Evolutionary conservation across 768 basidiomycete species (phyloP).

Genomic region (Hebeloma cylindrosporum): DNA sequence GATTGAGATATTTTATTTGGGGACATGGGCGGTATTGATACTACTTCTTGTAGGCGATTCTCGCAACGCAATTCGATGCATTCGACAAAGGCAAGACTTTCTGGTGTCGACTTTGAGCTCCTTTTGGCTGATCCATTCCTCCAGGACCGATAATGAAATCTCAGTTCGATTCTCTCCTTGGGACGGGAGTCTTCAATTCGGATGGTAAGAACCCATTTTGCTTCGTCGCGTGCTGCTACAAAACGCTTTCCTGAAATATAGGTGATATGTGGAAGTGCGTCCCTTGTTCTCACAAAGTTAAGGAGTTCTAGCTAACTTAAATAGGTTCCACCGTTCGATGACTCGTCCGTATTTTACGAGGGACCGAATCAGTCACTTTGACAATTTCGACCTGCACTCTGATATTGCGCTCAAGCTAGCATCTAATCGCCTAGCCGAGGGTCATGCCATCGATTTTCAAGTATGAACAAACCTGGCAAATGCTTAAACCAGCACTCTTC

Average conservation of each 20-base stretch:
- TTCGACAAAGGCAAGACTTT: conserved; percentile 41
- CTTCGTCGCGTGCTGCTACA: background rate
- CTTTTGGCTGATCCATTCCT: conserved; percentile 1
- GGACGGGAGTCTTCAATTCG: conserved; percentile 59
- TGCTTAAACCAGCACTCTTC: background rate
- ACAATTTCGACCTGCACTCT: conserved; percentile 57
- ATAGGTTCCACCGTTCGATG: conserved; percentile 60
- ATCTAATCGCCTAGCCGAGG: conserved; percentile 42
- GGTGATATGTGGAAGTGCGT: conserved; percentile 67
- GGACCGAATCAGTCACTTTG: conserved; percentile 60
- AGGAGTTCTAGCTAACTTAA: conserved; percentile 13
- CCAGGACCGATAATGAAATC: conserved; percentile 27
- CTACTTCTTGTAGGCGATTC: conserved; percentile 11
- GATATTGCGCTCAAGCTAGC: conserved; percentile 44
- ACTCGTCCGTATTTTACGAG: conserved; percentile 68
- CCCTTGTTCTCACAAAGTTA: background rate
- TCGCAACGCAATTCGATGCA: conserved; percentile 46
- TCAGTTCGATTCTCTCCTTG: conserved; percentile 40
- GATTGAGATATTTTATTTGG: background rate
- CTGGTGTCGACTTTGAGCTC: background rate
- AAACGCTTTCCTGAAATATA: conserved; percentile 16
- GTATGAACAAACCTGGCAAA: conserved; percentile 26
- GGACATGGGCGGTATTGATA: conserved; percentile 11
- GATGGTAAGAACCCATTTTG: conserved; percentile 39
- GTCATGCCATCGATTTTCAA: conserved; percentile 60